Conservation (phyloP, 805 yeast species). For the Wickerhamomyces mucosus region DNA sequence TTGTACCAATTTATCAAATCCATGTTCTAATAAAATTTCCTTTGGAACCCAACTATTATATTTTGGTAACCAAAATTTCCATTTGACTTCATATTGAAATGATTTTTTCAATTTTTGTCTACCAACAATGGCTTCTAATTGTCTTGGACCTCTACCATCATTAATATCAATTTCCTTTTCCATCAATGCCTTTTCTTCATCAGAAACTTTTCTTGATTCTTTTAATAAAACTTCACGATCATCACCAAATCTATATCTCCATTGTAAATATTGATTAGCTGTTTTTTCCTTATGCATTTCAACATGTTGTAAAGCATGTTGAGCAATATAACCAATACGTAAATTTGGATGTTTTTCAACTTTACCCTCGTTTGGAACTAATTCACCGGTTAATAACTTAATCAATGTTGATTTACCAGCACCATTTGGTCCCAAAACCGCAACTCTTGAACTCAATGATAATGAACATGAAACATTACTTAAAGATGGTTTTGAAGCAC, state of each 20-base stretch:
- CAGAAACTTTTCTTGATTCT: constrained; percentile 83
- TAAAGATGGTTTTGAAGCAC: constrained; percentile 77
- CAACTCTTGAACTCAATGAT: constrained; percentile 92
- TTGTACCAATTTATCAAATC: constrained; percentile 85
- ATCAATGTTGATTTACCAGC: constrained; percentile 97
- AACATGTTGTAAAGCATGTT: constrained; percentile 95
- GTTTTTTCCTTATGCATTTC: constrained; percentile 96
- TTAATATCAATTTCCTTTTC: constrained; percentile 65
- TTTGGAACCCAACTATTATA: constrained; percentile 90
- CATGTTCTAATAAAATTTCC: constrained; percentile 70
- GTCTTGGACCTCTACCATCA: constrained; percentile 85
- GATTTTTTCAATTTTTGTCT: constrained; percentile 94
- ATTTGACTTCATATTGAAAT: constrained; percentile 93
- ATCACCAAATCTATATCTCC: constrained; percentile 97
- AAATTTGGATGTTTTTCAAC: constrained; percentile 97
- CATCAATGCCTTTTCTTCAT: constrained; percentile 71
- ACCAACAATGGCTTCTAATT: constrained; percentile 90
- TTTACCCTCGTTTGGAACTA: constrained; percentile 75
- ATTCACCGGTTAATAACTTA: constrained; percentile 86
- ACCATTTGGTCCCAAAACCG: constrained; percentile 95
- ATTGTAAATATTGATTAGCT: constrained; percentile 94
- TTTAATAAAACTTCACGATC: constrained; percentile 93
- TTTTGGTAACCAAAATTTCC: constrained; percentile 88
- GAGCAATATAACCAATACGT: constrained; percentile 98
- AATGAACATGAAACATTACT: constrained; percentile 78